These are phyloP conservation scores for Penicillium expansum DNA, from an alignment of 2,329 filamentous ascomycete genomes.

Conservation along the genomic window DNA sequence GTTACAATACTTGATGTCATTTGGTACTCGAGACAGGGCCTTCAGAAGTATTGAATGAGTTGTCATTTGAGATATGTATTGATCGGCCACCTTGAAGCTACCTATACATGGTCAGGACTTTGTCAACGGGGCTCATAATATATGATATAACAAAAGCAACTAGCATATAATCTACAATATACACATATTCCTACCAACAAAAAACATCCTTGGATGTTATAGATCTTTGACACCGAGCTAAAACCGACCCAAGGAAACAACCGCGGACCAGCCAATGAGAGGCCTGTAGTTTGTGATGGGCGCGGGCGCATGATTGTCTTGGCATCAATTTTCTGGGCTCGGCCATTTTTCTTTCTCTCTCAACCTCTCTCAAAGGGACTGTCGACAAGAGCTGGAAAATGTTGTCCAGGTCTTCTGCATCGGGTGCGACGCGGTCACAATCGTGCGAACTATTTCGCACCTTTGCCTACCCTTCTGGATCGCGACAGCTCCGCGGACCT, in stretches of 20 bases:
- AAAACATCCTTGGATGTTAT: too few species aligned
- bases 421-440: constrained; percentile 29
- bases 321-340: constrained; percentile 30
- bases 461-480: constrained; percentile 19
- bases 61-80: neutral
- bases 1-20: neutral
- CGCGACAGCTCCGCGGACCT: constrained; percentile 29
- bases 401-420: constrained; percentile 35
- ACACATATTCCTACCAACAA: neutral
- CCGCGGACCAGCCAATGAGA: constrained; percentile 27
- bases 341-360: constrained; percentile 18
- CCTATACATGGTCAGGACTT: neutral
- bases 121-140: too few species aligned
- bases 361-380: neutral
- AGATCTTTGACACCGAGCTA: neutral
- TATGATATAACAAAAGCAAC: too few species aligned
- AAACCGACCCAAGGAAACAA: constrained; percentile 1
- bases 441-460: constrained; percentile 28
- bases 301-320: constrained; percentile 18
- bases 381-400: constrained; percentile 28
- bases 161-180: neutral
- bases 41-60: neutral
- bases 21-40: neutral
- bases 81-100: neutral
- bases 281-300: constrained; percentile 25